phyloP scores from a whole-genome alignment of 2,329 filamentous ascomycete genomes.

The Hypoxylon sp. region DNA sequence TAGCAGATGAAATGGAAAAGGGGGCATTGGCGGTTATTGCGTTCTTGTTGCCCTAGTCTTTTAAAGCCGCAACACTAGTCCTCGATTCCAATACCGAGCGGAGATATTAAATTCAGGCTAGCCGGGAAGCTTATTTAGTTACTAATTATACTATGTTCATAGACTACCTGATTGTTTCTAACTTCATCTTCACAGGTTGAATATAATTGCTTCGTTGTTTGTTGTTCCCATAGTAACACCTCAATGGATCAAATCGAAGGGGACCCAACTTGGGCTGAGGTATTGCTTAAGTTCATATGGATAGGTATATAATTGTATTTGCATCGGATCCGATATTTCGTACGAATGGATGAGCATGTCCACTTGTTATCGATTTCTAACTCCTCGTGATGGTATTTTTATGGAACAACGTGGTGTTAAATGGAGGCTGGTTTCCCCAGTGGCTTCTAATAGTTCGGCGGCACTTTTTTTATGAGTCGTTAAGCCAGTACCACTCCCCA shows the following conservation, averaged over 20 bases:
- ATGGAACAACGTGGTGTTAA: background rate
- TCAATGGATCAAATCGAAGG: background rate
- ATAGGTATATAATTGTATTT: background rate
- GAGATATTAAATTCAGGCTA: constrained; percentile 21
- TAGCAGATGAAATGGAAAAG: constrained; percentile 4
- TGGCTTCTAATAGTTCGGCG: background rate
- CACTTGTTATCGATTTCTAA: constrained; percentile 1
- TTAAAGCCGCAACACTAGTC: constrained; percentile 1
- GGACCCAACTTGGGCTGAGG: background rate
- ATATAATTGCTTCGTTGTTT: constrained; percentile 1
- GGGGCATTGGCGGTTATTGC: background rate
- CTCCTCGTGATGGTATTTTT: background rate
- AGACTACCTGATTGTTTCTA: background rate
- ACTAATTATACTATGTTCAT: constrained; percentile 10
- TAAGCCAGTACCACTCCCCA: constrained; percentile 1
- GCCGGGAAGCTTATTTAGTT: constrained; percentile 16
- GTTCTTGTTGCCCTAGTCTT: constrained; percentile 5
- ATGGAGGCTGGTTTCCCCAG: constrained; percentile 1
- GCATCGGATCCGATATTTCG: constrained; percentile 5
- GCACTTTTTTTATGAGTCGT: constrained; percentile 6
- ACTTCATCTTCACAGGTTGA: background rate
- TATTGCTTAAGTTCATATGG: background rate
- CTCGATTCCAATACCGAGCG: constrained; percentile 16
- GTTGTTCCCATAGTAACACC: background rate
- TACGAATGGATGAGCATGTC: background rate